These are phyloP conservation scores for Haplosporangium sp. DNA, from an alignment of 371 early-diverging fungal species.

Conservation along the genomic window DNA sequence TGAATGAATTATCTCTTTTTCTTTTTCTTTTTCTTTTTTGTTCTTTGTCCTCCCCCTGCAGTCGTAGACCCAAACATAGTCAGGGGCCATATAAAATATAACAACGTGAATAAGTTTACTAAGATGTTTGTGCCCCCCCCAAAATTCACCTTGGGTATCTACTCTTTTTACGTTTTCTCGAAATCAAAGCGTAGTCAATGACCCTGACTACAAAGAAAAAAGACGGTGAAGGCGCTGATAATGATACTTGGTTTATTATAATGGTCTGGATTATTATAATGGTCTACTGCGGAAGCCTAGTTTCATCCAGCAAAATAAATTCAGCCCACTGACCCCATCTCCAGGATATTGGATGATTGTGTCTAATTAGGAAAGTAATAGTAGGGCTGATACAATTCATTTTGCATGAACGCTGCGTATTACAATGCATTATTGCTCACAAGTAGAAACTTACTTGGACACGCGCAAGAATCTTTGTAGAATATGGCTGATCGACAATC, in stretches of 20 bases:
- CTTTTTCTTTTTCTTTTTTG: neutral
- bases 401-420: neutral
- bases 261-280: too few relatives aligned
- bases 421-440: neutral
- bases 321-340: neutral
- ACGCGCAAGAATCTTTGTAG: neutral
- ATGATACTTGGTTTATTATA: too few relatives aligned
- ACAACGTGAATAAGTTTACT: too few relatives aligned
- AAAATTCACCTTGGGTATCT: too few relatives aligned
- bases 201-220: too few relatives aligned
- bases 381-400: too few relatives aligned
- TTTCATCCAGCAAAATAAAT: neutral
- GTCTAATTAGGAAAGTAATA: too few relatives aligned
- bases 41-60: slow-evolving; percentile 1
- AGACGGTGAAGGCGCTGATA: too few relatives aligned
- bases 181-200: too few relatives aligned
- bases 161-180: too few relatives aligned
- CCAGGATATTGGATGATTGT: neutral
- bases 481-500: neutral
- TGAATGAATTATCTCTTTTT: neutral
- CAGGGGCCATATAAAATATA: slow-evolving; percentile 5
- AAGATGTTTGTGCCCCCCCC: neutral
- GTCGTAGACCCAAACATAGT: slow-evolving; percentile 7
- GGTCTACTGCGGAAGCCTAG: too few relatives aligned
- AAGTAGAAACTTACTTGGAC: neutral